Percentiles rank a stretch among this genome's conserved stretches.
Conservation (phyloP, 192 early-diverging fungal genomes). For the Funneliformis geosporum region DNA sequence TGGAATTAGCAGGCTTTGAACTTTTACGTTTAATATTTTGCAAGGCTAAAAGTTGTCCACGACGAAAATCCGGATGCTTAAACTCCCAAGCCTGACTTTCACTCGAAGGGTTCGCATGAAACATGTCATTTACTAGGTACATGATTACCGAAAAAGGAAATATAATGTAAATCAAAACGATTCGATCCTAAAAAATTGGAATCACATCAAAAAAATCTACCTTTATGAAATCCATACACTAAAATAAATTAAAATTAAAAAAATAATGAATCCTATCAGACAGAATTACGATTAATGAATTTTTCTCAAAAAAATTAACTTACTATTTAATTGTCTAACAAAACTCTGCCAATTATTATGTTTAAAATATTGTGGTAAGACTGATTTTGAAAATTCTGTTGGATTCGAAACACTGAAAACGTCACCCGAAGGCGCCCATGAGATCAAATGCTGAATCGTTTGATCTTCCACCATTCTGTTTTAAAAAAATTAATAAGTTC, state of each 20-base stretch:
- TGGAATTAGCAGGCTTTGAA: conserved; percentile 12
- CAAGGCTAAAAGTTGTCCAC: conserved; percentile 66
- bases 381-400: conserved; percentile 74
- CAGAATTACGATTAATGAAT: too few relatives aligned
- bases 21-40: conserved; percentile 72
- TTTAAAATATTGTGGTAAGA: conserved; percentile 87
- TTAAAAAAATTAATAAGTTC: not conserved
- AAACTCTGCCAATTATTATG: conserved; percentile 93
- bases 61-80: conserved; percentile 81
- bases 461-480: conserved; percentile 74
- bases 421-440: conserved; percentile 82
- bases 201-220: conserved; percentile 39
- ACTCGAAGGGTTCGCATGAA: conserved; percentile 55
- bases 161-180: not conserved
- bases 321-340: conserved; percentile 85
- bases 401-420: conserved; percentile 88
- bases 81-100: conserved; percentile 87
- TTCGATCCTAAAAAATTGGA: conserved; percentile 34
- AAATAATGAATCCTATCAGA: too few relatives aligned
- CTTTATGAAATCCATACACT: conserved; percentile 84
- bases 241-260: not conserved
- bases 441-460: conserved; percentile 60
- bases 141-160: not conserved
- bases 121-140: conserved; percentile 48
- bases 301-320: conserved; percentile 21